A percentile compares a stretch with the other conserved stretches of the same genome.
Evolutionary conservation across 148 eudicot species (phyloP).

Genomic region (Silene uniflora): DNA sequence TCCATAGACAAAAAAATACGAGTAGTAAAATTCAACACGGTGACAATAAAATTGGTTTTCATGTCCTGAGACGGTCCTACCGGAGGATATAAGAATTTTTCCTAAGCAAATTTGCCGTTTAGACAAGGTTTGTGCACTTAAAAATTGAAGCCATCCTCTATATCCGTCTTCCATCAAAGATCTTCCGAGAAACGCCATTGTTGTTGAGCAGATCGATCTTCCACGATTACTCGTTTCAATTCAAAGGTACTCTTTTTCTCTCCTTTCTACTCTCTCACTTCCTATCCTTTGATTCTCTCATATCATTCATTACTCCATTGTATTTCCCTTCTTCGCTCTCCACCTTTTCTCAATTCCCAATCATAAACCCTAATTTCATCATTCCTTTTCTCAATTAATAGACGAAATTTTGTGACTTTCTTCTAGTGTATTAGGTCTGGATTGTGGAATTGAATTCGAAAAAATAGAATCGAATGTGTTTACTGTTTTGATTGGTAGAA

Average conservation of each 20-base stretch:
- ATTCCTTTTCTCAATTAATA: not conserved
- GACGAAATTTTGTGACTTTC: not conserved
- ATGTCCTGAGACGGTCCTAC: too few species aligned
- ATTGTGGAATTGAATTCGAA: not conserved
- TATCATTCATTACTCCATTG: not conserved
- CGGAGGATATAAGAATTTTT: too few species aligned
- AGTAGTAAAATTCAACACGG: too few species aligned
- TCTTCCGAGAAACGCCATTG: not conserved
- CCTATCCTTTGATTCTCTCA: not conserved
- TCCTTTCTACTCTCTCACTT: not conserved
- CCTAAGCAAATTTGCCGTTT: too few species aligned
- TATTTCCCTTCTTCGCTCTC: not conserved
- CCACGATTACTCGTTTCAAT: not conserved
- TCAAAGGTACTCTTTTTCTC: not conserved
- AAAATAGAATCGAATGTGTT: not conserved
- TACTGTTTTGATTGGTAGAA: not conserved
- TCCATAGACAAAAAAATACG: too few species aligned
- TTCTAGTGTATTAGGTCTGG: not conserved
- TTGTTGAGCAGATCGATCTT: constrained; percentile 7
- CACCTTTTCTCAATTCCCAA: not conserved
- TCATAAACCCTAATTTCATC: constrained; percentile 3
- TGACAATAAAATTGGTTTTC: too few species aligned
- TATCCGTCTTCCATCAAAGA: not conserved
- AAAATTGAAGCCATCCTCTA: too few species aligned
- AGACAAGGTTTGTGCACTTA: too few species aligned